These are phyloP conservation scores for Lepidium sativum DNA, from an alignment of 345 rosid genomes.

Conservation along the genomic window DNA sequence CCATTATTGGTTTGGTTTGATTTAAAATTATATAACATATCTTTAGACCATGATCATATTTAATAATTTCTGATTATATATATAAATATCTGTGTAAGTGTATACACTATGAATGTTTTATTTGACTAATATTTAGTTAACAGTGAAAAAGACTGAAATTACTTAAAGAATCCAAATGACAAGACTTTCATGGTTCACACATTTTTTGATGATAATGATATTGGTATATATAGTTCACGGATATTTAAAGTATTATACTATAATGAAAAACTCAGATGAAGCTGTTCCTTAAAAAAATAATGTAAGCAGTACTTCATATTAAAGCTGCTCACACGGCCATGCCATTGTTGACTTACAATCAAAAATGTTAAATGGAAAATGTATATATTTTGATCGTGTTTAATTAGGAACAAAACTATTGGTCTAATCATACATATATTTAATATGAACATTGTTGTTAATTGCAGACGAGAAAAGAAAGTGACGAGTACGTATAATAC, in stretches of 20 bases:
- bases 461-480: too few relatives aligned
- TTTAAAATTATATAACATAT: neutral
- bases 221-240: neutral
- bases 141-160: neutral
- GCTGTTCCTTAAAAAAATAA: slow-evolving; percentile 6
- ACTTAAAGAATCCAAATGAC: neutral
- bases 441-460: too few relatives aligned
- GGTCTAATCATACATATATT: neutral
- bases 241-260: neutral
- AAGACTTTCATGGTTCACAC: neutral
- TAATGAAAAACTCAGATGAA: neutral
- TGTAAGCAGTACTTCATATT: slow-evolving; percentile 1
- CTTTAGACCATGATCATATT: neutral
- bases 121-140: neutral
- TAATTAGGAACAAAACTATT: neutral
- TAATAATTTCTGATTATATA: neutral
- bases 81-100: neutral
- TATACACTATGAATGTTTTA: neutral
- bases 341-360: slow-evolving; percentile 3
- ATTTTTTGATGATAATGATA: neutral
- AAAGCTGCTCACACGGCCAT: slow-evolving; percentile 14
- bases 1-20: neutral
- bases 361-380: neutral
- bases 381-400: neutral
- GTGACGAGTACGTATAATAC: too few relatives aligned